These are phyloP conservation scores for Henckelia pumila DNA, from an alignment of 257 asterid species.

Conservation along the genomic window DNA sequence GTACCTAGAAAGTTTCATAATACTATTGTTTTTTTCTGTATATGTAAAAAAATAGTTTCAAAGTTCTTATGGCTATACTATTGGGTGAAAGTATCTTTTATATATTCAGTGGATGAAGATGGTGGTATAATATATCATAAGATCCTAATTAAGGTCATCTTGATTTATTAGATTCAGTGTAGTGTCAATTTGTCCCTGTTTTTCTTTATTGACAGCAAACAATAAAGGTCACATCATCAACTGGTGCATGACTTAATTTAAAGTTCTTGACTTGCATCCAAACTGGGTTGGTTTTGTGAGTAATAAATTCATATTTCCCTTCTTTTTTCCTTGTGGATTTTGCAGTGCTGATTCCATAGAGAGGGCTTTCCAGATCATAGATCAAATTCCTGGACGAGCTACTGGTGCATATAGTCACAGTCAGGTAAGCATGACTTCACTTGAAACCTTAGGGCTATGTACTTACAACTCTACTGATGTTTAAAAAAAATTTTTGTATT, in stretches of 20 bases:
- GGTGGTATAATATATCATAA: neutral
- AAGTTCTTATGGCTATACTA: neutral
- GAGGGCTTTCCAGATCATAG: conserved; percentile 86
- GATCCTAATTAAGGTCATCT: neutral
- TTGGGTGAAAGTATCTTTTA: neutral
- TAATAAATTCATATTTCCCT: conserved; percentile 15
- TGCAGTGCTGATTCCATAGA: conserved; percentile 89
- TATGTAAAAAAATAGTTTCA: neutral
- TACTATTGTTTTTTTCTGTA: neutral
- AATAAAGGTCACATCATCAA: neutral
- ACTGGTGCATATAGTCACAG: conserved; percentile 99
- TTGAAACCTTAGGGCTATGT: conserved; percentile 6
- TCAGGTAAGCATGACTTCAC: conserved; percentile 55
- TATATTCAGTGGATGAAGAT: neutral
- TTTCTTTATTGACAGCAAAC: neutral
- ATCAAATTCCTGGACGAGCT: conserved; percentile 97
- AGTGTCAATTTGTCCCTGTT: neutral
- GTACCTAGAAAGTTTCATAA: neutral
- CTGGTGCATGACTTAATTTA: neutral
- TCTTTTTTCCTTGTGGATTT: conserved; percentile 10
- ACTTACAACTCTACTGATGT: neutral
- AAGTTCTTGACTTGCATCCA: conserved; percentile 2
- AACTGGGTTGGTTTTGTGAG: conserved; percentile 11
- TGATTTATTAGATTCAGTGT: neutral
- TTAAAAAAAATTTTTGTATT: neutral